phyloP scores from a whole-genome alignment of 2,329 filamentous ascomycete species.

The Diaporthe sp. region DNA sequence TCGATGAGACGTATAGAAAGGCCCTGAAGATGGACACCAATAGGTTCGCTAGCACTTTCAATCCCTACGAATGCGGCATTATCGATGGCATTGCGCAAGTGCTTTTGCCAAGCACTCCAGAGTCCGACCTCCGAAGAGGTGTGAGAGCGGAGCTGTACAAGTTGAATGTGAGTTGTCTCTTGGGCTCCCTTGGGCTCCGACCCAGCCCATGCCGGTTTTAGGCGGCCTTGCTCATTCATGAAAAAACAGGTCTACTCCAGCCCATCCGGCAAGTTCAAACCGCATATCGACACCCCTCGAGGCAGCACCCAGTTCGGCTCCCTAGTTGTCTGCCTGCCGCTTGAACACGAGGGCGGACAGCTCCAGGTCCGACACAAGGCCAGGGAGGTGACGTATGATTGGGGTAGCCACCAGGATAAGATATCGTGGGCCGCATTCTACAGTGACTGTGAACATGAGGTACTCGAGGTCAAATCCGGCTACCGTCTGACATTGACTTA shows the following conservation, averaged over 20 bases:
- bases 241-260: conserved; percentile 61
- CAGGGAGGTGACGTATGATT: conserved; percentile 56
- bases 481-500: too few relatives aligned
- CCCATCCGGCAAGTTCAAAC: conserved; percentile 63
- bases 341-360: conserved; percentile 55
- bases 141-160: conserved; percentile 69
- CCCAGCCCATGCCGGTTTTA: too few relatives aligned
- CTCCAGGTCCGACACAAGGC: conserved; percentile 58
- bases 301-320: conserved; percentile 63
- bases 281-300: conserved; percentile 68
- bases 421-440: conserved; percentile 67
- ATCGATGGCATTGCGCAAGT: conserved; percentile 62
- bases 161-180: too few relatives aligned
- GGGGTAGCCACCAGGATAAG: conserved; percentile 46
- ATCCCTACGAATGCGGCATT: conserved; percentile 66
- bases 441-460: conserved; percentile 65
- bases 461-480: too few relatives aligned
- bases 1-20: conserved; percentile 66
- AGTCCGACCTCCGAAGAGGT: conserved; percentile 48
- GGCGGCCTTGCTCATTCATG: background rate
- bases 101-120: conserved; percentile 52
- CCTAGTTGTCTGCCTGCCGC: conserved; percentile 65
- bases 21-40: conserved; percentile 64
- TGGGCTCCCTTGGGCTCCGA: too few relatives aligned
- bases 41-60: conserved; percentile 63